Evolutionary conservation across 805 yeast species (phyloP).

Genomic region (Hanseniaspora osmophila): DNA sequence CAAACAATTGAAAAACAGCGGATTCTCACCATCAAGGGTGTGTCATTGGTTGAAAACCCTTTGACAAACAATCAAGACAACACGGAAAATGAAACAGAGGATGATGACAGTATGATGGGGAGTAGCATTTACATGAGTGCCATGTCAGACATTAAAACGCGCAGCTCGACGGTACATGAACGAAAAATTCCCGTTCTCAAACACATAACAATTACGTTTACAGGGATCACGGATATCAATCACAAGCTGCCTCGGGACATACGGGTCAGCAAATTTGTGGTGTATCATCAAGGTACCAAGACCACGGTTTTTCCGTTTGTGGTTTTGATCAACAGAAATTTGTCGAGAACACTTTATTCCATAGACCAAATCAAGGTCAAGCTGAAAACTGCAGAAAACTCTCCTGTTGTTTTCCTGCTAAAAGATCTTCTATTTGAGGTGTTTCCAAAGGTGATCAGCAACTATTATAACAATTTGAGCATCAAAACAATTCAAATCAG

Average conservation of each 20-base stretch:
- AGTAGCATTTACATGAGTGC: slow-evolving; percentile 10
- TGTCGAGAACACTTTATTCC: not conserved
- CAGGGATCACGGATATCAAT: slow-evolving; percentile 2
- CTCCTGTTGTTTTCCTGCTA: not conserved
- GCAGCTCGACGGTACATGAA: slow-evolving; percentile 8
- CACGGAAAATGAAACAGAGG: slow-evolving; percentile 3
- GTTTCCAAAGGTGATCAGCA: slow-evolving; percentile 7
- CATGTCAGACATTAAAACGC: slow-evolving; percentile 6
- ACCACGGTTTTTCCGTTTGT: not conserved
- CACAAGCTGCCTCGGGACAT: slow-evolving; percentile 3
- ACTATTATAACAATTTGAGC: slow-evolving; percentile 31
- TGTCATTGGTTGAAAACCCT: not conserved
- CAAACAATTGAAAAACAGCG: slow-evolving; percentile 3
- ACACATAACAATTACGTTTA: slow-evolving; percentile 2
- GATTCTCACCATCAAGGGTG: slow-evolving; percentile 1
- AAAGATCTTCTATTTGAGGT: not conserved
- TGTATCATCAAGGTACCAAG: not conserved
- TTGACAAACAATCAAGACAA: too few relatives aligned
- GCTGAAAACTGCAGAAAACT: not conserved
- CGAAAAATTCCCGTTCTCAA: slow-evolving; percentile 7
- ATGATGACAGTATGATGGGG: slow-evolving; percentile 5
- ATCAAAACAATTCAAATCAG: slow-evolving; percentile 28
- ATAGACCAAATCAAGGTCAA: not conserved
- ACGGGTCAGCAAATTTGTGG: not conserved
- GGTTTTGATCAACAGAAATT: not conserved